phyloP scores from a whole-genome alignment of 2,329 filamentous ascomycete genomes.

The Zymoseptoria ardabiliae region DNA sequence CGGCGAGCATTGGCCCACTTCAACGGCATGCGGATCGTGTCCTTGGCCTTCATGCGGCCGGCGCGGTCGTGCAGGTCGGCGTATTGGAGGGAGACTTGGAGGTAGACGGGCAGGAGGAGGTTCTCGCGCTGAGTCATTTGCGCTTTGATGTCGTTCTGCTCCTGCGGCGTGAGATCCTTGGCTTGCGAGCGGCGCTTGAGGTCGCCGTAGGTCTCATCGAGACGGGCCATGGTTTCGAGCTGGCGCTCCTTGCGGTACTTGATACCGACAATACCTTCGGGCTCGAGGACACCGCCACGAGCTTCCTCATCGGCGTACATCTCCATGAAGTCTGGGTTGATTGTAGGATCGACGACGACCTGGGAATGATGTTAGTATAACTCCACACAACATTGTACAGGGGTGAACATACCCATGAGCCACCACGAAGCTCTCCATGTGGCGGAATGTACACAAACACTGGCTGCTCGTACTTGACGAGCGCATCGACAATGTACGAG shows the following conservation, averaged over 20 bases:
- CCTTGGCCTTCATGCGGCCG: slow-evolving; percentile 97
- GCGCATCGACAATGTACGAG: slow-evolving; percentile 95
- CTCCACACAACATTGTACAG: neutral
- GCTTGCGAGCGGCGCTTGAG: slow-evolving; percentile 73
- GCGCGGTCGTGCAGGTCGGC: slow-evolving; percentile 95
- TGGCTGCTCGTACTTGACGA: slow-evolving; percentile 97
- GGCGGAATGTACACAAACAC: slow-evolving; percentile 99
- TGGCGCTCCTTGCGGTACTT: slow-evolving; percentile 98
- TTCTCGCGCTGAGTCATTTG: slow-evolving; percentile 82
- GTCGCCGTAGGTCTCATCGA: slow-evolving; percentile 74
- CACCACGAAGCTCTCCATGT: slow-evolving; percentile 91
- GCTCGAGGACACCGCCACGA: slow-evolving; percentile 93
- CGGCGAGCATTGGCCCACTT: slow-evolving; percentile 83
- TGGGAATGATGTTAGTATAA: slow-evolving; percentile 31
- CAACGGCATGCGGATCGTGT: slow-evolving; percentile 75
- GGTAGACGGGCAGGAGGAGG: slow-evolving; percentile 83
- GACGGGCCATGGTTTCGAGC: slow-evolving; percentile 91
- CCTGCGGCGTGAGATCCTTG: slow-evolving; percentile 61
- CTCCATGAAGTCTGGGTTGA: slow-evolving; percentile 94
- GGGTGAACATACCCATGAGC: slow-evolving; percentile 68
- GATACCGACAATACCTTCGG: slow-evolving; percentile 96
- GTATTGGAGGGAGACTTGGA: slow-evolving; percentile 92
- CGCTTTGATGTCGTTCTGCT: slow-evolving; percentile 70
- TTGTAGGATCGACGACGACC: slow-evolving; percentile 96
- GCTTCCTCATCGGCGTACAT: slow-evolving; percentile 98